Evolutionary conservation across 257 asterid genomes (phyloP).

Genomic region (Solanum tarijense): DNA sequence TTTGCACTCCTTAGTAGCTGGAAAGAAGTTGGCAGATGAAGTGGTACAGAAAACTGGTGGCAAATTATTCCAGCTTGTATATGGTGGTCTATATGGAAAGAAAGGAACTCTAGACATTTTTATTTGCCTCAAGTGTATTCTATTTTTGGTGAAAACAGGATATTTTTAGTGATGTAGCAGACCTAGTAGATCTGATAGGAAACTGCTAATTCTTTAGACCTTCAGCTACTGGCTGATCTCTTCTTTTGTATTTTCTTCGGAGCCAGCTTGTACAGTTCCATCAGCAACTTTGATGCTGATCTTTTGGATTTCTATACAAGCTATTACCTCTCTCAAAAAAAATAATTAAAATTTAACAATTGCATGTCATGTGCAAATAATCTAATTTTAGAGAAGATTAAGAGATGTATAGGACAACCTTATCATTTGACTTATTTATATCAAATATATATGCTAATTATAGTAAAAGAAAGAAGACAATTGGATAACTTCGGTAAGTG

Average conservation of each 20-base stretch:
- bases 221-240: not conserved
- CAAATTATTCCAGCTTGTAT: not conserved
- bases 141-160: not conserved
- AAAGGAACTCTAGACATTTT: not conserved
- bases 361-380: not conserved
- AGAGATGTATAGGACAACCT: not conserved
- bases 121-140: not conserved
- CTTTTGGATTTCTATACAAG: not conserved
- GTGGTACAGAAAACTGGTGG: not conserved
- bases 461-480: not conserved
- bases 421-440: not conserved
- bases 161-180: not conserved
- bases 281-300: not conserved
- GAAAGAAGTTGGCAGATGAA: not conserved
- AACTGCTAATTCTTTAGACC: not conserved
- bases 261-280: not conserved
- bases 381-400: not conserved
- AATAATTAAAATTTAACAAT: not conserved
- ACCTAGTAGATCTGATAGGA: not conserved
- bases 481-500: not conserved
- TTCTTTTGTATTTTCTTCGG: not conserved
- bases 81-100: not conserved
- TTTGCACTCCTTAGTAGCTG: not conserved
- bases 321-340: not conserved
- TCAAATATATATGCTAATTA: not conserved